Base-by-base conservation (phyloP, 805 yeast species). In the Kazachstania psychrophila region DNA sequence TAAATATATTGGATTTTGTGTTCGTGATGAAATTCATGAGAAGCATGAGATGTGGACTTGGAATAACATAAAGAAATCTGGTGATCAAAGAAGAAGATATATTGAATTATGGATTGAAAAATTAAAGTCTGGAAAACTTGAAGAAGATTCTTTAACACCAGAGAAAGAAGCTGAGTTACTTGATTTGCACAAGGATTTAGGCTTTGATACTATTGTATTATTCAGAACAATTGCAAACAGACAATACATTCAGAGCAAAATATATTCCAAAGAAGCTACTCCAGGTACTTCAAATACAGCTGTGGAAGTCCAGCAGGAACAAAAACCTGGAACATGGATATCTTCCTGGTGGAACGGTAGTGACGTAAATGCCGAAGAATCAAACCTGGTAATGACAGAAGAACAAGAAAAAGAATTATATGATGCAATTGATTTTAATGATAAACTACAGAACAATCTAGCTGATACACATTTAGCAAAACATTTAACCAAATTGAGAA, bases 371-470 rank as follows among this genome's bases (percentile, higher is more conserved):
- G 50, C 49, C 2, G 41, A 47, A 1, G 60, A 61, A 6, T 64
- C 66, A 3, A 55, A 63, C 7, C 54, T 77, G 19, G 64, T 66
- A 6, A 72, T 92, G 56, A 75, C 92, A 0, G 95, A 85, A 11
- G 95, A 87, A 46, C 96, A 92, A 52, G 70, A 84, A 44, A 71
- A 85, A 52, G 98, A 94, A 41, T 66, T 92, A 15, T 88, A 86
- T 52, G 94, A 85, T 42, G 94, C 96, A 0, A 88, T 92, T 45
- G 99, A 88, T 44, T 88, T 79, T 47, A 84, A 88, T 47, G 95
- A 88, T 43, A 60, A 71, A 33, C 65, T 64, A 17, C 34, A 36
- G 6, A 37, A 14, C 17, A 24, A 34, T n/a, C 14, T 42, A 5
- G 29, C 75, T 20, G 63, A 79, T 1, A 61, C 77, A 6, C 79